phyloP scores from a whole-genome alignment of 2,329 filamentous ascomycete species.

The Calonectria multiphialidica region DNA sequence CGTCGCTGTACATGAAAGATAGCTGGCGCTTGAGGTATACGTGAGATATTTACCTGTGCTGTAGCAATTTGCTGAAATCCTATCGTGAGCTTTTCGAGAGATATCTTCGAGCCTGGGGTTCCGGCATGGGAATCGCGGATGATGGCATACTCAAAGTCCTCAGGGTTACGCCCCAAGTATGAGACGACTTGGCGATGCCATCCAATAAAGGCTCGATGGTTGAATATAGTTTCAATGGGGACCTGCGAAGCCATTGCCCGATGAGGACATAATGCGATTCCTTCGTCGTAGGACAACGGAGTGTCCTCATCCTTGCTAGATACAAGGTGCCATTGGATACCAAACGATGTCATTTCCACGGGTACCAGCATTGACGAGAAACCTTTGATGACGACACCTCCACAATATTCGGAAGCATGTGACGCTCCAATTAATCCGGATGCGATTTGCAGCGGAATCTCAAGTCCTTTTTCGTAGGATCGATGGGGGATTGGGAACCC shows the following conservation, averaged over 20 bases:
- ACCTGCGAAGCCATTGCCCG: neutral
- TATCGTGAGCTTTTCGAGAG: neutral
- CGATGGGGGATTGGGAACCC: neutral
- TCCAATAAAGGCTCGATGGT: neutral
- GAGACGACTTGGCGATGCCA: neutral
- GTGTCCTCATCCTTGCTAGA: neutral
- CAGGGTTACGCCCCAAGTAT: neutral
- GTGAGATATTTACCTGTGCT: neutral
- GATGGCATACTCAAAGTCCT: neutral
- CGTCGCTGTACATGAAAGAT: neutral
- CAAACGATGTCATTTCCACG: neutral
- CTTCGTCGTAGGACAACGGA: neutral
- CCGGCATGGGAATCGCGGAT: neutral
- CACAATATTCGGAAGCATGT: neutral
- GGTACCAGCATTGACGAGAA: neutral
- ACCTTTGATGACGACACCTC: neutral
- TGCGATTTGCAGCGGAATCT: neutral
- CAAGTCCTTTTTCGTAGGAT: neutral
- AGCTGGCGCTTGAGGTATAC: neutral
- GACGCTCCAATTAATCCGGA: neutral
- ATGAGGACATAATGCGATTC: neutral
- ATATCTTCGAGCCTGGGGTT: neutral
- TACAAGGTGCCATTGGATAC: neutral
- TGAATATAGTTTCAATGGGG: neutral
- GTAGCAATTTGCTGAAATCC: neutral